A percentile compares a stretch with the other conserved stretches of the same genome.
phyloP scores from a whole-genome alignment of 371 early-diverging fungal genomes.

The Mucor ambiguus region DNA sequence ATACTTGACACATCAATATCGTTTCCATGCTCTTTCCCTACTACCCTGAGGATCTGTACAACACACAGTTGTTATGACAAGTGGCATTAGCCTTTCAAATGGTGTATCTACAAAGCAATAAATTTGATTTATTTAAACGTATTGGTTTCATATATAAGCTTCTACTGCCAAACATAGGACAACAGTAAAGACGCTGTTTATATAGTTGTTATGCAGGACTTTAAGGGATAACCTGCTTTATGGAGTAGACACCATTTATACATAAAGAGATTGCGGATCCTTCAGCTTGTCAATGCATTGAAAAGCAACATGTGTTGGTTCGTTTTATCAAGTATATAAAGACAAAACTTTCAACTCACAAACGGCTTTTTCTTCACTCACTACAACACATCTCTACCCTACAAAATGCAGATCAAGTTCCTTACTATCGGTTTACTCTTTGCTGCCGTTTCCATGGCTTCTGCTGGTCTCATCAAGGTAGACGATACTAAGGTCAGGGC shows the following conservation, averaged over 20 bases:
- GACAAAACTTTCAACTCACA: background rate
- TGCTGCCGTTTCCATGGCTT: background rate
- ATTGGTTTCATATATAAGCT: too few species aligned
- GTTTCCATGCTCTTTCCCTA: background rate
- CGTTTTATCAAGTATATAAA: background rate
- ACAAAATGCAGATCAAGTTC: slow-evolving; percentile 4
- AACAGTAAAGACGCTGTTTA: background rate
- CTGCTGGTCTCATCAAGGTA: background rate
- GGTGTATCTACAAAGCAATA: too few species aligned
- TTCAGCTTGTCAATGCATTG: background rate
- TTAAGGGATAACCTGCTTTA: background rate
- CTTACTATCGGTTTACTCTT: background rate
- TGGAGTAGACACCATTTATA: background rate
- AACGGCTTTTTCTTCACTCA: background rate
- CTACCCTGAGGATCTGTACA: background rate
- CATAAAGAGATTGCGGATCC: background rate
- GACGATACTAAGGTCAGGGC: background rate
- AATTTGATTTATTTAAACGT: too few species aligned
- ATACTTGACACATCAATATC: background rate
- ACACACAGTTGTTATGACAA: too few species aligned
- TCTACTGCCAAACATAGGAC: background rate
- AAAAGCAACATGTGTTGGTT: background rate
- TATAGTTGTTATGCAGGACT: background rate
- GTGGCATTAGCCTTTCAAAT: too few species aligned
- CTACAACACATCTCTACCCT: background rate